These are phyloP conservation scores for Agrocybe pediades DNA, from an alignment of 768 basidiomycete genomes.

Conservation along the genomic window DNA sequence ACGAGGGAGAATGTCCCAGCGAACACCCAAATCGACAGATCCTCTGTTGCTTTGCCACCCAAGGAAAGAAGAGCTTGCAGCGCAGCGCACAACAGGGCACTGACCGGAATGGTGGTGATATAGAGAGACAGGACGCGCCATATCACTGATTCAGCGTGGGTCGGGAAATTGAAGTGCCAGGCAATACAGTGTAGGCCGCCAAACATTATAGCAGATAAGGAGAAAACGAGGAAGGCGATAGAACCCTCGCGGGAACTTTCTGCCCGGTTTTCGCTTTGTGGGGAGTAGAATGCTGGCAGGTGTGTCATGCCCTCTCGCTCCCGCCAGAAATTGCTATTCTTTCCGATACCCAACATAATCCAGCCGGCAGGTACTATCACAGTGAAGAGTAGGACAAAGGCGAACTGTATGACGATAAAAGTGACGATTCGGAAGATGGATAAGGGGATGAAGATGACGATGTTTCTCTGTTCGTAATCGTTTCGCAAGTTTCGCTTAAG, in stretches of 20 bases:
- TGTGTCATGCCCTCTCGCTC: background rate
- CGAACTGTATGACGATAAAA: background rate
- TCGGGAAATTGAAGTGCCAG: constrained; percentile 15
- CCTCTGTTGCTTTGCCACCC: background rate
- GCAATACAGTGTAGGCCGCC: constrained; percentile 21
- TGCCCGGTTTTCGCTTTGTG: background rate
- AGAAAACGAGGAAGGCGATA: background rate
- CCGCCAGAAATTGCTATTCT: background rate
- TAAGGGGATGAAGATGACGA: background rate
- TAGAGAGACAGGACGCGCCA: constrained; percentile 9
- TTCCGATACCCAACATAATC: background rate
- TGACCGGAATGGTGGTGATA: constrained; percentile 7
- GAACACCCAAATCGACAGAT: background rate
- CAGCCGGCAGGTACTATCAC: background rate
- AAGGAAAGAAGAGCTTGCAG: background rate
- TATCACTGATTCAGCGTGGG: background rate
- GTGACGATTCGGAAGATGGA: background rate
- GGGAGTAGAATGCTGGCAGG: background rate
- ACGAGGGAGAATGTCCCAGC: background rate
- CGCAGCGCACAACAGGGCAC: background rate
- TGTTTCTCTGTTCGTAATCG: background rate
- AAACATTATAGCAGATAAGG: constrained; percentile 10
- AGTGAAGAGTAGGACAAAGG: background rate
- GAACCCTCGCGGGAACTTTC: background rate
- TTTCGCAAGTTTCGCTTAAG: background rate